Base-by-base conservation (phyloP, 2,329 filamentous ascomycete genomes). In the Fusarium lyarnte region DNA sequence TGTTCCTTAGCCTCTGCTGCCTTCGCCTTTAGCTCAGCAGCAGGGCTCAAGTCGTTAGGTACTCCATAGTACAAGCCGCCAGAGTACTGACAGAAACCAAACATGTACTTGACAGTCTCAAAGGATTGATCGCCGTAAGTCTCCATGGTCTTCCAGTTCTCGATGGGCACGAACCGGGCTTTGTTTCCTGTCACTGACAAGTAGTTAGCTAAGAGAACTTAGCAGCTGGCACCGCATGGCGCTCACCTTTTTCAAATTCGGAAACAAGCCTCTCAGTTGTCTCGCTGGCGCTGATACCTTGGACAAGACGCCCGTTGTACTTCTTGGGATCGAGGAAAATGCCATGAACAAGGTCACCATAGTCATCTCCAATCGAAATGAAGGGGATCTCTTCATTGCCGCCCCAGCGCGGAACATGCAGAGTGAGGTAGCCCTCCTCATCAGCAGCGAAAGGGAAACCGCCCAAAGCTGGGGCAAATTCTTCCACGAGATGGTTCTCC, bases 331-430 rank as follows among this genome's bases (percentile, higher is more conserved):
- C 77, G 12, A 85, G 77, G 23, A 85, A 82, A 7, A 84, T 76
- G 6, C 83, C 84, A 33, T 86, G 84, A 16, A 86, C 81, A 23
- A 85, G 78, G 58, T 86, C 84, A 8, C 84, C 84, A 61, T 79
- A 86, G 72, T 86, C 84, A 38, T 83, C 79, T 1, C 65, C 69
- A 6, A 85, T 81, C 31, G 78, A 76, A 29, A 86, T 78, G 67
- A 81, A 84, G 1, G 82, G 83, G 1, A 84, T 75, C 53, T 78
- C 64, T 5, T 77, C 73, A 17, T 67, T 78, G 2, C 83, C 83
- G 6, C 83, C 84, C 81, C 82, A 83, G 11, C 70, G 74, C 4
- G 84, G 84, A 5, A 76, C 62, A 6, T 68, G 63, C 46, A 84
- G 78, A 3, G 82, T 83, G 6, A 83, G 63, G 29, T 76, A 78